A percentile compares a stretch with the other conserved stretches of the same genome.
Conservation (phyloP, 495 filamentous ascomycete genomes). For the Penicillium lividum region DNA sequence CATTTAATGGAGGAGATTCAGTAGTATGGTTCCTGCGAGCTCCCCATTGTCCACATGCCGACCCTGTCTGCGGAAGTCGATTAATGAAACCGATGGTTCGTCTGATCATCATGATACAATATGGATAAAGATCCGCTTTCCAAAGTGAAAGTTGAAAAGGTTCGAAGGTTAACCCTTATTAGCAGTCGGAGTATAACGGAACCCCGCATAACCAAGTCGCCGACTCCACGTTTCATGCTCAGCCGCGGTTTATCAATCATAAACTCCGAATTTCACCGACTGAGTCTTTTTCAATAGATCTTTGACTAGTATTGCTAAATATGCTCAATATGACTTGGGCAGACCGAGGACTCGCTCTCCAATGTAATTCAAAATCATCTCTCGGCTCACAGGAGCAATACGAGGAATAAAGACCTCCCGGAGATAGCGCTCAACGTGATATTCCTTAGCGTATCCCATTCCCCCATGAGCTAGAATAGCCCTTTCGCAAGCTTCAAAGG, state of each 20-base stretch:
- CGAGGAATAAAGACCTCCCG: constrained; percentile 73
- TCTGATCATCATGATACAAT: neutral
- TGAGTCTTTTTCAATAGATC: neutral
- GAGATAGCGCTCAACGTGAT: constrained; percentile 76
- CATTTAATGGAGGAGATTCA: constrained; percentile 56
- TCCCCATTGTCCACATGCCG: neutral
- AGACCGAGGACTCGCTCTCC: constrained; percentile 58
- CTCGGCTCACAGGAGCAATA: constrained; percentile 72
- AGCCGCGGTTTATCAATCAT: neutral
- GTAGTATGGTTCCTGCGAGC: neutral
- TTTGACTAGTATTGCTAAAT: no score
- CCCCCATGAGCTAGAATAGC: constrained; percentile 68
- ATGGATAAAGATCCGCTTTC: neutral
- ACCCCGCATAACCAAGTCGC: neutral
- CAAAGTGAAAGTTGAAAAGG: no score
- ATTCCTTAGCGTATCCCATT: constrained; percentile 79
- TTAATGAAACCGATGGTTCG: neutral
- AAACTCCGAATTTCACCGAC: neutral
- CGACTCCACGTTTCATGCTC: neutral
- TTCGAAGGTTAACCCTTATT: no score
- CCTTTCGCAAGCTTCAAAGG: constrained; percentile 71
- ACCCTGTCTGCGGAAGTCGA: neutral
- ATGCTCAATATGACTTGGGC: constrained; percentile 47
- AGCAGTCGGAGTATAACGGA: neutral
- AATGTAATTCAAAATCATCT: constrained; percentile 81